Evolutionary conservation across 352 stramenopile species (phyloP), one percentile per base, ranked within the genome.

Genomic region (Pythium plurisporium): DNA sequence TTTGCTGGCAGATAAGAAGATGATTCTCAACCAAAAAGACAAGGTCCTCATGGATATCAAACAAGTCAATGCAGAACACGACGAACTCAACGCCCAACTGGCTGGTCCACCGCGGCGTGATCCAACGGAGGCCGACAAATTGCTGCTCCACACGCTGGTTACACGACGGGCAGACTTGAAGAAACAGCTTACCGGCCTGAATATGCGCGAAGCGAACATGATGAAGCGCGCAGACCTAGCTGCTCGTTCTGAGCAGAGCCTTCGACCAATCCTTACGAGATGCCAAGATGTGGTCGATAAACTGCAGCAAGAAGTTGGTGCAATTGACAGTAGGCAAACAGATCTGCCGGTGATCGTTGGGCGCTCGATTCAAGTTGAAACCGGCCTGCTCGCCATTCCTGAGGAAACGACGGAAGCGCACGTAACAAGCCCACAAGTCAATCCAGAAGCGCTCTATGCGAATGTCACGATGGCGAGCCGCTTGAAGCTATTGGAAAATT

Each of bases 401-500:
- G 25, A 49, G 45, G 51, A 26, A 1, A 47, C 12, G 6, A 30
- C 14, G 12, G 22, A 22, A 10, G 4, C 12, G 2, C 50, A 53
- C 14, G 23, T 87, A 0, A 76, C 66, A 0, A 41, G 55, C 6
- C 50, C 53, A 5, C 46, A 69, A 6, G n/a, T 41, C 1, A 57
- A 89, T 43, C 76, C 72, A 1, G 72, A 34, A 0, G 62, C 67
- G 15, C 25, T 88, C 25, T 57, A 85, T 14, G 55, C 73, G 3
- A 68, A 82, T 34, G 64, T 91, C 7, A 81, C 57, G 1, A 76
- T 91, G 74, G 69, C 71, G 29, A 89, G 74, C 43, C 86, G 87
- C 31, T 63, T 91, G 20, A 71, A 81, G 33, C 62, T 92, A 4
- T 56, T 92, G 2, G 77, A 89, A 27, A 69, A 48, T 15, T 66